These are phyloP conservation scores for Populus pruinosa DNA, from an alignment of 345 rosid genomes.

Conservation along the genomic window DNA sequence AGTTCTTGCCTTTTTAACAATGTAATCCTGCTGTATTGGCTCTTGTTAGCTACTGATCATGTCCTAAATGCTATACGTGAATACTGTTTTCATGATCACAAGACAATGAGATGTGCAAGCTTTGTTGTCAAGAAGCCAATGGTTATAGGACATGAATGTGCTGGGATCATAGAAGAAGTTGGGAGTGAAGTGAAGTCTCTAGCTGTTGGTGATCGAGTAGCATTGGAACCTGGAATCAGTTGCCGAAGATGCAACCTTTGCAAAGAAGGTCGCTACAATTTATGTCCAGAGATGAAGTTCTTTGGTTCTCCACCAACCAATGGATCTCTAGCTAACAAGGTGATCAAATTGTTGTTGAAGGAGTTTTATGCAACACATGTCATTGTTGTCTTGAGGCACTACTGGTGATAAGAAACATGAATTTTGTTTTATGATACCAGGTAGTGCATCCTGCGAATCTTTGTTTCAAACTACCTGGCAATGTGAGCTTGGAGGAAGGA, in stretches of 20 bases:
- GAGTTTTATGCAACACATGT: no score
- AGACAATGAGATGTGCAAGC: slow-evolving; percentile 76
- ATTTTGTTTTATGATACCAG: slow-evolving; percentile 26
- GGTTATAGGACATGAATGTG: slow-evolving; percentile 96
- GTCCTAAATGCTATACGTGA: not conserved
- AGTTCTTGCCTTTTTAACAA: no score
- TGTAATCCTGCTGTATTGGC: not conserved
- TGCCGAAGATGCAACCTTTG: slow-evolving; percentile 70
- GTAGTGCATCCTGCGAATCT: slow-evolving; percentile 90
- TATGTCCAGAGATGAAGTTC: slow-evolving; percentile 91
- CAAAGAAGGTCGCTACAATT: slow-evolving; percentile 77
- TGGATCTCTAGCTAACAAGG: slow-evolving; percentile 89
- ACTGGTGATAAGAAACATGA: slow-evolving; percentile 20
- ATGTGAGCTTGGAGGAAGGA: slow-evolving; percentile 90
- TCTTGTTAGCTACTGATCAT: not conserved
- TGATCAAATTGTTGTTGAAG: slow-evolving; percentile 4
- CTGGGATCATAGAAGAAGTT: slow-evolving; percentile 82
- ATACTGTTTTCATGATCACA: not conserved
- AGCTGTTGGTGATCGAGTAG: slow-evolving; percentile 73
- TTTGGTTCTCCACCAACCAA: slow-evolving; percentile 88
- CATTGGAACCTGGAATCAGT: slow-evolving; percentile 88
- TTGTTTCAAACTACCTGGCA: slow-evolving; percentile 83
- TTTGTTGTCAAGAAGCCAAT: slow-evolving; percentile 88
- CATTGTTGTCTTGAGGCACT: no score
- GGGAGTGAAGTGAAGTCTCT: slow-evolving; percentile 69